Conservation (phyloP, 805 yeast genomes). For the Starmerella stellata region DNA sequence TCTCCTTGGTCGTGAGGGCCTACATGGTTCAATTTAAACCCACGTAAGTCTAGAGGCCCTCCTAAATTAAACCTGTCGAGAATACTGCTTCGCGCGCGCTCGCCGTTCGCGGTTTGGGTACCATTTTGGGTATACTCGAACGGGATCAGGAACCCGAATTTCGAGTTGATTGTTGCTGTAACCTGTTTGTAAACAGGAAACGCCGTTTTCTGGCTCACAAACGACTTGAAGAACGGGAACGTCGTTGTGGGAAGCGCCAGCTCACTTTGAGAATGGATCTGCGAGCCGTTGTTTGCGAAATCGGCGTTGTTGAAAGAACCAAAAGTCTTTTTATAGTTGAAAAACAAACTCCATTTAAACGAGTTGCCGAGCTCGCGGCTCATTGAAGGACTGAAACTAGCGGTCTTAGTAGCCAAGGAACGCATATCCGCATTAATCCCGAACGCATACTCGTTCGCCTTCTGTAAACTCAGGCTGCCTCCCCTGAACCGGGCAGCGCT, state of each 20-base stretch:
- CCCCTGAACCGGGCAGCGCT: constrained; percentile 38
- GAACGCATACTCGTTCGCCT: constrained; percentile 20
- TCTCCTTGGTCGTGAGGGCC: constrained; percentile 42
- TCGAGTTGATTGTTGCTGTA: constrained; percentile 10
- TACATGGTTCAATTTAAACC: constrained; percentile 47
- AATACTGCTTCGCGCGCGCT: constrained; percentile 29
- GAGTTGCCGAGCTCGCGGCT: constrained; percentile 46
- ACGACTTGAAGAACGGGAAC: constrained; percentile 21
- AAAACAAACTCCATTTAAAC: constrained; percentile 36
- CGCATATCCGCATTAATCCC: constrained; percentile 50
- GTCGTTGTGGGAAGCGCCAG: constrained; percentile 25
- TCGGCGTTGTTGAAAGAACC: constrained; percentile 24
- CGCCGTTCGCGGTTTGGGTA: neutral
- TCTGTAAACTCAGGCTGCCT: constrained; percentile 22
- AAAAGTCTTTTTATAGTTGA: constrained; percentile 29
- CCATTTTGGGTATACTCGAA: constrained; percentile 9
- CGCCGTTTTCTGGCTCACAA: constrained; percentile 24
- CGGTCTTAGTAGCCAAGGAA: constrained; percentile 31
- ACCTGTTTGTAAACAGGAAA: constrained; percentile 15
- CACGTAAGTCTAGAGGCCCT: constrained; percentile 55
- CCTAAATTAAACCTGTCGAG: constrained; percentile 74
- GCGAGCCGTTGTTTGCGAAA: constrained; percentile 31
- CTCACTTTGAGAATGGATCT: constrained; percentile 30
- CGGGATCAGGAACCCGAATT: constrained; percentile 15
- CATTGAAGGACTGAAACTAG: constrained; percentile 34